Base-by-base conservation (phyloP, 1,284 basidiomycete genomes). In the Tremellales sp. region DNA sequence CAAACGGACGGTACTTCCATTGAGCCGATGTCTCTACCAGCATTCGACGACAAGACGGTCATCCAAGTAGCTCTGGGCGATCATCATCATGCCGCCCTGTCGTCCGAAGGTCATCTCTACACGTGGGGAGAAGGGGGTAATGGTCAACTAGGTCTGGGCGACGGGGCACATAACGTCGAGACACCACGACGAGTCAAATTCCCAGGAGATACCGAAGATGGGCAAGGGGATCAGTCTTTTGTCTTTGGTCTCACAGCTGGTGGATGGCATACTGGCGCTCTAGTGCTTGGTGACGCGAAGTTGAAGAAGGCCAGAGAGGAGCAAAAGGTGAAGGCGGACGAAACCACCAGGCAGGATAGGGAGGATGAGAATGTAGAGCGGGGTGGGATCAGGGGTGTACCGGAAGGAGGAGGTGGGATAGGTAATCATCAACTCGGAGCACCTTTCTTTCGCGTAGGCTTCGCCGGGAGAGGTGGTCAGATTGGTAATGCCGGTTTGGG, bases 21-120 rank as follows among this genome's bases (percentile, higher is more conserved):
- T 7, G 29, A 44, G 2, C 85, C 89, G 2, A 77, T 78, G 27
- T 75, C 87, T 52, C 78, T 87, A 3, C 83, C 85, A 1, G 79
- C 78, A 21, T 74, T 94, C 19, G 87, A 91, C 60, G 79, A 85
- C 58, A 80, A 77, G 53, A 77, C 78, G 35, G 80, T 93, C 48
- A 90, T 93, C 55, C 87, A 87, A 48, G 84, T 92, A 48, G 83
- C 85, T 8, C 78, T 90, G 41, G 92, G 92, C 4, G 90, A 96
- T 71, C 93, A 91, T 70, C 91, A 96, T 75, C 84, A 78, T 61
- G 87, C 84, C 23, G 90, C 92, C 0, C 77, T 96, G 54, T 91
- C 89, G 1, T 77, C 81, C 36, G 72, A 78, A 23, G 92, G 91
- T 12, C 81, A 84, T 58, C 77, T 94, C 22, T 76, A 86, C 36